Base-by-base conservation (phyloP, 805 yeast species). In the Monosporozyma siamensis region DNA sequence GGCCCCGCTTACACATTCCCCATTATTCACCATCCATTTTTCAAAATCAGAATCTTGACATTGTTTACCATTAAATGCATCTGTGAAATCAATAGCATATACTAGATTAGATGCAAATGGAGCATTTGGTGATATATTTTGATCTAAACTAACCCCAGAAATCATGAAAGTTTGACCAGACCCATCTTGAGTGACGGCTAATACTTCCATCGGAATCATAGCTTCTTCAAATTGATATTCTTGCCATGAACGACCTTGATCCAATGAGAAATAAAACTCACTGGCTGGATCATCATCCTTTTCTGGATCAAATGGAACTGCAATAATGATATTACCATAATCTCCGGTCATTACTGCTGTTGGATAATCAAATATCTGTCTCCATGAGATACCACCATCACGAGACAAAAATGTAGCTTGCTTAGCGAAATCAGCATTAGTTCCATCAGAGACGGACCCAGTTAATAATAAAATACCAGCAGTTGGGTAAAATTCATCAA, bases 361-460 rank as follows among this genome's bases (percentile, higher is more conserved):
- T 2, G 84, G 74, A 34, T 68, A 71, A 21, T 75, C 74, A 11
- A 77, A 51, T 1, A 78, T 73, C 43, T 66, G 56, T 22, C 63
- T 60, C 95, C 95, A 86, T 0, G 81, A 65, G n/a, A 68, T 54
- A 22, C 95, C 95, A 21, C 85, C 88, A 64, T 86, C 87, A 44
- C 81, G 65, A 0, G 95, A 82, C 6, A 84, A 56, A 56, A 68
- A 87, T 1, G 92, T 77, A 40, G 64, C 64, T 6, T 40, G 40
- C 11, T 48, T 44, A 6, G 39, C 44, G 39, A 38, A 31, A 17
- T 41, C 35, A 2, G 26, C 5, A 3, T 24, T 14, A 8, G 31
- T 6, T 5, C 50, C 51, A 41, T 50, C 56, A 8, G 50, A 41
- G 0, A 54, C 55, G 6, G 39, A 25, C 18, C 62, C 60, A 3